Evolutionary conservation across 176 grass and related monocot genomes (phyloP).

Genomic region (sorghum (Sorghum bicolor)): DNA sequence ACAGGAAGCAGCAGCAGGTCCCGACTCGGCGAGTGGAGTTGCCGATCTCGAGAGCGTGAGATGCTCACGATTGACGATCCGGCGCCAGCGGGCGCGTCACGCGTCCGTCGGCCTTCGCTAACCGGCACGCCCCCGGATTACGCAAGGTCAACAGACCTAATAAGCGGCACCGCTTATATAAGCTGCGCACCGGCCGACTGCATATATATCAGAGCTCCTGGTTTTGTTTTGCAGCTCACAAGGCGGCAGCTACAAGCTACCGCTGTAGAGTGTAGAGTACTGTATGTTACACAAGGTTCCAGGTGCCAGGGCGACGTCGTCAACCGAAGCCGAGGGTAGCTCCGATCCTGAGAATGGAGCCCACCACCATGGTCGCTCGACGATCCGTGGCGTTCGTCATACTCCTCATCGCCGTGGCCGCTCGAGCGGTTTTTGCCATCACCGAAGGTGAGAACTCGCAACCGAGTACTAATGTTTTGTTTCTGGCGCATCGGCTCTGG

Average conservation of each 20-base stretch:
- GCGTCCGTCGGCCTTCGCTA: neutral
- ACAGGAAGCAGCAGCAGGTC: neutral
- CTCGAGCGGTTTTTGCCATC: neutral
- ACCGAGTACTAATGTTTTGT: neutral
- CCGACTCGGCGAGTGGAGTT: neutral
- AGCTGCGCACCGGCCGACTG: neutral
- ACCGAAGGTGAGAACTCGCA: constrained; percentile 35
- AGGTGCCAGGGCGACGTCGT: neutral
- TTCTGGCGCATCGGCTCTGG: neutral
- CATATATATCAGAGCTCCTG: neutral
- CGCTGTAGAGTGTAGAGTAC: no score
- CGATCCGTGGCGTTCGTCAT: neutral
- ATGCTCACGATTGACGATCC: neutral
- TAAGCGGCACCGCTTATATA: constrained; percentile 2
- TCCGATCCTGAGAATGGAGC: no score
- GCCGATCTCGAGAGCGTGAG: neutral
- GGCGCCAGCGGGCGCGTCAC: neutral
- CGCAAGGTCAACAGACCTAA: neutral
- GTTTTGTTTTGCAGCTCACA: neutral
- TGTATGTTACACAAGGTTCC: neutral
- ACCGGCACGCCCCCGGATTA: neutral
- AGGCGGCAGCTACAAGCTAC: neutral
- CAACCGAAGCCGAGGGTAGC: neutral
- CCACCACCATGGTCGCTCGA: neutral
- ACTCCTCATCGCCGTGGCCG: constrained; percentile 2